These are phyloP conservation scores for Paxillus ammoniavirescens DNA, from an alignment of 768 basidiomycete genomes.

Conservation along the genomic window DNA sequence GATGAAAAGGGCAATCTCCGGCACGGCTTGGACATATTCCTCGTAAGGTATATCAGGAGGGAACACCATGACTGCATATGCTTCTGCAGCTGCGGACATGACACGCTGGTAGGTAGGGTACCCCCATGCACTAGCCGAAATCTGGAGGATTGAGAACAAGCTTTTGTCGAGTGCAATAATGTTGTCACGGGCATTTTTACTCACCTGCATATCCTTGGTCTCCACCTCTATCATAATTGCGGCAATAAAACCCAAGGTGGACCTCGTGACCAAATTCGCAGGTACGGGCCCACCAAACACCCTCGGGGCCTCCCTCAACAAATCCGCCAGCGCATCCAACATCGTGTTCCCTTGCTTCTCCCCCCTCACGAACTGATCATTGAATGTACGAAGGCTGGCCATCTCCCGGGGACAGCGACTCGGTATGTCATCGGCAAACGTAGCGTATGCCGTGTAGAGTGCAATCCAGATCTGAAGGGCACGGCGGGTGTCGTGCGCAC, in stretches of 20 bases:
- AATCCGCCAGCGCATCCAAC: slow-evolving; percentile 34
- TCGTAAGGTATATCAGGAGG: slow-evolving; percentile 29
- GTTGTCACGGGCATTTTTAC: no score
- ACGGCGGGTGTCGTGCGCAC: no score
- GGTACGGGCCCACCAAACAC: slow-evolving; percentile 26
- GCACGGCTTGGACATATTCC: slow-evolving; percentile 38
- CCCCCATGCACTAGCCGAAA: slow-evolving; percentile 19
- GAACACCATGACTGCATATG: slow-evolving; percentile 38
- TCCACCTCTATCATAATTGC: slow-evolving; percentile 33
- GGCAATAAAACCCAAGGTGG: slow-evolving; percentile 36
- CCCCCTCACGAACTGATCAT: slow-evolving; percentile 28
- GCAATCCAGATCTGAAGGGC: slow-evolving; percentile 19
- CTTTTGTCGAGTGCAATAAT: not conserved
- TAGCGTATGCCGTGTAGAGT: no score
- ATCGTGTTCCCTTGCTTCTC: slow-evolving; percentile 28
- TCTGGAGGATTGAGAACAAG: slow-evolving; percentile 6
- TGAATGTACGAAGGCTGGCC: slow-evolving; percentile 32
- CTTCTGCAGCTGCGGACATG: slow-evolving; percentile 33
- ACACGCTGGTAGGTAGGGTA: slow-evolving; percentile 29
- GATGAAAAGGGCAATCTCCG: slow-evolving; percentile 33
- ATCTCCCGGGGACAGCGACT: slow-evolving; percentile 21
- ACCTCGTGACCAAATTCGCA: slow-evolving; percentile 35
- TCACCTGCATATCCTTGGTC: slow-evolving; percentile 28
- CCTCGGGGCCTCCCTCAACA: slow-evolving; percentile 28
- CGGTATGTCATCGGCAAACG: slow-evolving; percentile 39